phyloP scores from a whole-genome alignment of 805 yeast genomes.

The Kuraishia hungarica region DNA sequence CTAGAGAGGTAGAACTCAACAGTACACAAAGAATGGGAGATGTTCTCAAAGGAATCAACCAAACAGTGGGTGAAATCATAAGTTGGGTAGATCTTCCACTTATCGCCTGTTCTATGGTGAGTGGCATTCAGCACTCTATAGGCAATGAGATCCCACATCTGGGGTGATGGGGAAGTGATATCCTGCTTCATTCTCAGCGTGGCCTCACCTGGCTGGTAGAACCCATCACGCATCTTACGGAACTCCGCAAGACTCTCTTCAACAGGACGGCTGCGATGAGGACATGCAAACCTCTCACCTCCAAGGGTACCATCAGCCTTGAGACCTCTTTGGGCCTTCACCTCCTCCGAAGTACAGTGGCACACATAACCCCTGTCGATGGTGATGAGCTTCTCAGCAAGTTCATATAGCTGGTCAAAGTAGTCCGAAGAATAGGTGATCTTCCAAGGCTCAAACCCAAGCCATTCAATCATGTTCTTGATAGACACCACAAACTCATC shows the following conservation, averaged over 20 bases:
- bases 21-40: constrained; percentile 92
- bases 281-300: constrained; percentile 82
- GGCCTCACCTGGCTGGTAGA: constrained; percentile 84
- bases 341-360: constrained; percentile 88
- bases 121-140: constrained; percentile 88
- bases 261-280: constrained; percentile 59
- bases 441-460: constrained; percentile 91
- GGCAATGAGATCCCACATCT: constrained; percentile 99
- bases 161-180: constrained; percentile 83
- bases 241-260: constrained; percentile 77
- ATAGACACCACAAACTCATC: constrained; percentile 84
- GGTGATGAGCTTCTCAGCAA: constrained; percentile 76
- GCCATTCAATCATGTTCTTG: constrained; percentile 80
- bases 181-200: constrained; percentile 97
- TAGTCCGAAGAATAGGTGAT: constrained; percentile 94
- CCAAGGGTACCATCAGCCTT: constrained; percentile 90
- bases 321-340: constrained; percentile 84
- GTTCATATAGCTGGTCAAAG: constrained; percentile 78
- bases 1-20: constrained; percentile 89
- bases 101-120: constrained; percentile 94
- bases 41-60: constrained; percentile 95
- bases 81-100: constrained; percentile 98
- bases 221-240: constrained; percentile 87
- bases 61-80: constrained; percentile 98
- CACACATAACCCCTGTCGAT: constrained; percentile 82